These are phyloP conservation scores for Saksenaea oblongispora DNA, from an alignment of 371 early-diverging fungal species.

Conservation along the genomic window DNA sequence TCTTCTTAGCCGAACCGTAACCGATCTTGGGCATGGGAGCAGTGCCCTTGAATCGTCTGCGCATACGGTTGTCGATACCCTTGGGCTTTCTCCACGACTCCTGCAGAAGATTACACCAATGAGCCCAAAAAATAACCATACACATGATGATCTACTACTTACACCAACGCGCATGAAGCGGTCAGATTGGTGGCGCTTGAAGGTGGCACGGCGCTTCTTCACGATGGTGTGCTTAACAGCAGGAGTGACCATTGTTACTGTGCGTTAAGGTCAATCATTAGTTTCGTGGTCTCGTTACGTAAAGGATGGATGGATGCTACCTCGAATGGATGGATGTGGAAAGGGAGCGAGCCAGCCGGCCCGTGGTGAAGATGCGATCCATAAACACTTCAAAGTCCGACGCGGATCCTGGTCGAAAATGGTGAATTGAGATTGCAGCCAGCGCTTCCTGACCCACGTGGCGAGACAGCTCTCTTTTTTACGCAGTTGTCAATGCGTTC, in stretches of 20 bases:
- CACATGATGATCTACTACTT: slow-evolving; percentile 28
- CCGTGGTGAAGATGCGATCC: not conserved
- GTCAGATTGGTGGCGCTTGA: slow-evolving; percentile 99
- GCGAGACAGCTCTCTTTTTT: not conserved
- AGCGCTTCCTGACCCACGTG: not conserved
- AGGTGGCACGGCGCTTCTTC: slow-evolving; percentile 99
- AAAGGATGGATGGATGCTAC: slow-evolving; percentile 1
- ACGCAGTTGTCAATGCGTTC: not conserved
- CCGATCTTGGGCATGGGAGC: slow-evolving; percentile 99
- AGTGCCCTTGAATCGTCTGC: slow-evolving; percentile 97
- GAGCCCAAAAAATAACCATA: not conserved
- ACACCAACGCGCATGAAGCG: slow-evolving; percentile 95
- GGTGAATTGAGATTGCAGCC: not conserved
- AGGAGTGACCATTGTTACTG: slow-evolving; percentile 78
- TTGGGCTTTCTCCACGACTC: slow-evolving; percentile 99
- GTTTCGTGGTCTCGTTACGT: not conserved
- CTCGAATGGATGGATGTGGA: slow-evolving; percentile 5
- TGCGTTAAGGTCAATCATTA: not conserved
- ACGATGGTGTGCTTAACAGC: slow-evolving; percentile 91
- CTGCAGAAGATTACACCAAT: slow-evolving; percentile 32
- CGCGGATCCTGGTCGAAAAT: not conserved
- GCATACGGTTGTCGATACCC: slow-evolving; percentile 99
- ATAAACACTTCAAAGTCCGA: slow-evolving; percentile 2
- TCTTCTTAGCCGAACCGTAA: slow-evolving; percentile 93
- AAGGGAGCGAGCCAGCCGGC: not conserved